phyloP scores from a whole-genome alignment of 257 asterid species.

The Solanum chmielewskii region DNA sequence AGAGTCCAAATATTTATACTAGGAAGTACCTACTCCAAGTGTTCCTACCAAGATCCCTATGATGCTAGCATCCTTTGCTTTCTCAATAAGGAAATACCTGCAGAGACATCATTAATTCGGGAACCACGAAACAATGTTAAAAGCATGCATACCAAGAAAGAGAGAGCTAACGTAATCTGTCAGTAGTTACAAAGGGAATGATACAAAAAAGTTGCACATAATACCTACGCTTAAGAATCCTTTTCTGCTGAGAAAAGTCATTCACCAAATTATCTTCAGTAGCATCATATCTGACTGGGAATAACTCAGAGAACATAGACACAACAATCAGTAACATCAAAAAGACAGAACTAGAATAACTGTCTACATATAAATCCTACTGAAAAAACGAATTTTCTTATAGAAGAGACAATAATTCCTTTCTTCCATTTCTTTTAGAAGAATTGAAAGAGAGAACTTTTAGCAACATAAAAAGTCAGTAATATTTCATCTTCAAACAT shows the following conservation, averaged over 20 bases:
- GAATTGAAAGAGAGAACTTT: background rate
- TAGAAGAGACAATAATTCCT: background rate
- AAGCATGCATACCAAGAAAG: background rate
- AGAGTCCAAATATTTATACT: background rate
- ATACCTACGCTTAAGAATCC: conserved; percentile 80
- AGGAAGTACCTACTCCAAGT: conserved; percentile 74
- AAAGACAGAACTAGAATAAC: background rate
- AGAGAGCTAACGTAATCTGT: background rate
- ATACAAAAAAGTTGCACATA: background rate
- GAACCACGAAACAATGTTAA: background rate
- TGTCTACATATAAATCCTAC: background rate
- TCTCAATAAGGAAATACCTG: conserved; percentile 92
- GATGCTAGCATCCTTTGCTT: conserved; percentile 95
- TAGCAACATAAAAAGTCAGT: background rate
- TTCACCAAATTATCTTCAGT: conserved; percentile 37
- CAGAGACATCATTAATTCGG: background rate
- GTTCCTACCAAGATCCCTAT: conserved; percentile 96
- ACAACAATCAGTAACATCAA: background rate
- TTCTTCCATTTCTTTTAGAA: background rate
- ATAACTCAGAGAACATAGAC: conserved; percentile 16
- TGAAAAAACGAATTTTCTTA: background rate
- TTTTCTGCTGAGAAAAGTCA: conserved; percentile 61
- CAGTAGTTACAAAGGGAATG: background rate
- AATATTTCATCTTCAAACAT: background rate
- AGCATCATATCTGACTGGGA: conserved; percentile 90